A percentile compares a stretch with the other conserved stretches of the same genome.
phyloP scores from a whole-genome alignment of 176 grass and related monocot species.

The Ensete glaucum region DNA sequence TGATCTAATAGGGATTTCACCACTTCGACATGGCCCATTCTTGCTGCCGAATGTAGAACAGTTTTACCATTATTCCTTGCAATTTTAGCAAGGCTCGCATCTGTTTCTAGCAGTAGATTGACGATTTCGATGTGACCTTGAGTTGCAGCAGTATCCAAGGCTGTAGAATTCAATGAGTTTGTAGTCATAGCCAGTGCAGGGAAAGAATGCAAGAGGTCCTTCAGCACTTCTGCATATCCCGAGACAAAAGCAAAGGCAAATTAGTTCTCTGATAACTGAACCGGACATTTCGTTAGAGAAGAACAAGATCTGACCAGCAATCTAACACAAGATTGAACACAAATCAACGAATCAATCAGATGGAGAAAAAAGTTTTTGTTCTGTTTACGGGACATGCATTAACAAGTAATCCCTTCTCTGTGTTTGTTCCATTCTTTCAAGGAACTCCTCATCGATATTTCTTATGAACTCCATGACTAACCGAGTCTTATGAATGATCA shows the following conservation, averaged over 20 bases:
- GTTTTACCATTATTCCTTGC: slow-evolving; percentile 18
- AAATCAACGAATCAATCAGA: neutral
- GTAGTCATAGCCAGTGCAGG: slow-evolving; percentile 24
- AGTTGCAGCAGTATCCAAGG: slow-evolving; percentile 16
- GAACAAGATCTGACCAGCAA: neutral
- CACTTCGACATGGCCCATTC: slow-evolving; percentile 22
- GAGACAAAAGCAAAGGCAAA: neutral
- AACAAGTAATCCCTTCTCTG: too few relatives aligned
- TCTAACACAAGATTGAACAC: neutral
- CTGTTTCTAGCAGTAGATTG: slow-evolving; percentile 18
- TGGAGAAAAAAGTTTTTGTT: too few relatives aligned
- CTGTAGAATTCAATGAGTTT: slow-evolving; percentile 20
- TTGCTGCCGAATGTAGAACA: slow-evolving; percentile 15
- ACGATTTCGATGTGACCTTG: slow-evolving; percentile 12
- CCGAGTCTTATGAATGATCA: too few relatives aligned
- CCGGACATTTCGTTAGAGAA: neutral
- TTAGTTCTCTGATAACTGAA: neutral
- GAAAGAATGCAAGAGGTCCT: slow-evolving; percentile 16
- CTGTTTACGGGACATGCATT: too few relatives aligned
- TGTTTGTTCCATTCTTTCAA: too few relatives aligned
- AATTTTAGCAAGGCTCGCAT: slow-evolving; percentile 18
- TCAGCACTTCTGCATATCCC: slow-evolving; percentile 18
- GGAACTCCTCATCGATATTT: too few relatives aligned
- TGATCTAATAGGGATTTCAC: slow-evolving; percentile 11
- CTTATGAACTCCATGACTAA: too few relatives aligned